These are phyloP conservation scores for Samsoniella hepiali DNA, from an alignment of 2,329 filamentous ascomycete genomes.

Conservation along the genomic window DNA sequence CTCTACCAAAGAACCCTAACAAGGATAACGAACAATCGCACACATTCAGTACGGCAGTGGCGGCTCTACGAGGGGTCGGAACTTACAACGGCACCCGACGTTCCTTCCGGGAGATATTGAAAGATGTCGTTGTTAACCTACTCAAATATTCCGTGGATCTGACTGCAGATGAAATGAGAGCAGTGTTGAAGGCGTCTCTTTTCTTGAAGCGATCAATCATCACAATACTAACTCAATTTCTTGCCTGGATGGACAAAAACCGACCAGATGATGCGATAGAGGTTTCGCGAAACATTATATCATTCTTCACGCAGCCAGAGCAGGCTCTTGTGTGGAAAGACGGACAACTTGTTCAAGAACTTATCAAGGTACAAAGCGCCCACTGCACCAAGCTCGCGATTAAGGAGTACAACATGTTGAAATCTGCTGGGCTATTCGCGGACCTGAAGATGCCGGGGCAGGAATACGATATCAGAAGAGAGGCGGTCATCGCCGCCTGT, in stretches of 20 bases:
- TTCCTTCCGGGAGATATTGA: background rate
- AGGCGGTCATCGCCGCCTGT: slow-evolving; percentile 8
- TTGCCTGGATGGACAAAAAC: slow-evolving; percentile 1
- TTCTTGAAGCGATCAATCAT: background rate
- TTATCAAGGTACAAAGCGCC: background rate
- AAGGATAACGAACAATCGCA: background rate
- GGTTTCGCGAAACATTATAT: background rate
- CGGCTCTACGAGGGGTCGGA: background rate
- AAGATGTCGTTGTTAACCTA: slow-evolving; percentile 2
- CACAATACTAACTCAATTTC: background rate
- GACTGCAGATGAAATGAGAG: background rate
- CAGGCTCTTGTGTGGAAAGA: background rate
- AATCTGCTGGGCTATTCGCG: slow-evolving; percentile 2
- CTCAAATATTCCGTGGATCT: background rate
- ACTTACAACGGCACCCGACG: background rate
- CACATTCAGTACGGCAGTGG: background rate
- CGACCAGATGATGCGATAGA: background rate
- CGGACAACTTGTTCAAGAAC: background rate
- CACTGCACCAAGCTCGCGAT: background rate
- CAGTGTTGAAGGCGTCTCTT: slow-evolving; percentile 1
- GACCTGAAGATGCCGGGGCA: background rate
- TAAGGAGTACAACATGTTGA: background rate
- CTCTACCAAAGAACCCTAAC: background rate
- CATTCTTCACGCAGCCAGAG: slow-evolving; percentile 3
- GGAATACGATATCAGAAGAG: slow-evolving; percentile 8